A percentile compares a stretch with the other conserved stretches of the same genome.
phyloP scores from a whole-genome alignment of 805 yeast species.

The Candida loeiensis region DNA sequence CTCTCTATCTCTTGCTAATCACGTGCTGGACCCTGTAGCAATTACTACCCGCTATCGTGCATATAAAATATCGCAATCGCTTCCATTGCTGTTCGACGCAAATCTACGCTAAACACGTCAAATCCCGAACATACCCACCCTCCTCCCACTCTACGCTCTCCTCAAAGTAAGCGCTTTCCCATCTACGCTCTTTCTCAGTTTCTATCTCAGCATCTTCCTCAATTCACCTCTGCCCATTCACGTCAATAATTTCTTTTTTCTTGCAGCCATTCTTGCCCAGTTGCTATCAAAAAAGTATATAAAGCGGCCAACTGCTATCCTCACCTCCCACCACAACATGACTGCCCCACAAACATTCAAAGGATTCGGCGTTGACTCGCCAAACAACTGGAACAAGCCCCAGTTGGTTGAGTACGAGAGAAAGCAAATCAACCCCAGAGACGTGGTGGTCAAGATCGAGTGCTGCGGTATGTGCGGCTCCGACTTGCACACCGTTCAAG shows the following conservation, averaged over 20 bases:
- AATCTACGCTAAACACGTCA: no score
- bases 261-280: background rate
- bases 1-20: no score
- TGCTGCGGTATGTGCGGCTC: slow-evolving; percentile 53
- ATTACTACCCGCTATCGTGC: no score
- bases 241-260: background rate
- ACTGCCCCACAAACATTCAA: slow-evolving; percentile 50
- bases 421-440: slow-evolving; percentile 29
- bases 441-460: slow-evolving; percentile 16
- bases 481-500: slow-evolving; percentile 51
- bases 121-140: no score
- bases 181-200: no score
- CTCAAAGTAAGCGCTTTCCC: no score
- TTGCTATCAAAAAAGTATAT: background rate
- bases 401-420: slow-evolving; percentile 48
- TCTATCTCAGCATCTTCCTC: no score
- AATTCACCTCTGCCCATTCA: no score
- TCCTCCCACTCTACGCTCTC: no score
- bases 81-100: no score
- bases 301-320: background rate
- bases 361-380: slow-evolving; percentile 54
- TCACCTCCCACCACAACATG: background rate
- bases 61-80: no score
- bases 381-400: slow-evolving; percentile 55
- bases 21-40: no score